Percentiles rank a stretch among this genome's conserved stretches.
phyloP scores from a whole-genome alignment of 163 green algal genomes.

The Coccomyxa subellipsoidea region DNA sequence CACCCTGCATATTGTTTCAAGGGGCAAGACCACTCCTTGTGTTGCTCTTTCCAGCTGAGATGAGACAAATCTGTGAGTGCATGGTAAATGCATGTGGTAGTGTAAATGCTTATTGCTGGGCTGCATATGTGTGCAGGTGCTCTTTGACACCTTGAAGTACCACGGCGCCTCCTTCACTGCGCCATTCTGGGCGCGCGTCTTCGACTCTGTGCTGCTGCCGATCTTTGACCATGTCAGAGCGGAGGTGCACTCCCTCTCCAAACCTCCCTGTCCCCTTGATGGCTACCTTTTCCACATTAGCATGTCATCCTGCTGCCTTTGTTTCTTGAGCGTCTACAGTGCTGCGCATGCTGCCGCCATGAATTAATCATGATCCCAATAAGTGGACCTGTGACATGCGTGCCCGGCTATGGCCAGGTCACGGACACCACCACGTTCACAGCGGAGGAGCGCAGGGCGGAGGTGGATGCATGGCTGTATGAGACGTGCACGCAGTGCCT shows the following conservation, averaged over 20 bases:
- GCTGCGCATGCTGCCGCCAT: no score
- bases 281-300: no score
- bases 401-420: no score
- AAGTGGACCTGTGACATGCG: no score
- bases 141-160: slow-evolving; percentile 94
- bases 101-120: background rate
- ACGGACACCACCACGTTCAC: slow-evolving; percentile 93
- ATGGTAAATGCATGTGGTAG: background rate
- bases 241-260: slow-evolving; percentile 46
- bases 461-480: slow-evolving; percentile 91
- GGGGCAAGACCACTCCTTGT: no score
- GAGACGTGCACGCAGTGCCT: slow-evolving; percentile 94
- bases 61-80: no score
- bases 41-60: no score
- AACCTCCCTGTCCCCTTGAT: no score
- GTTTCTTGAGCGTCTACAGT: no score
- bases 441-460: slow-evolving; percentile 62
- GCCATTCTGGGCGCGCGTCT: slow-evolving; percentile 93
- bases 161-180: slow-evolving; percentile 85
- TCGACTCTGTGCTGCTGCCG: slow-evolving; percentile 91
- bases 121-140: slow-evolving; percentile 51
- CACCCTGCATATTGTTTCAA: no score
- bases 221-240: slow-evolving; percentile 95
- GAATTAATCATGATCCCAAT: no score
- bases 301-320: background rate